Conservation (phyloP, 208 protist species). For the Trypanosoma avium region DNA sequence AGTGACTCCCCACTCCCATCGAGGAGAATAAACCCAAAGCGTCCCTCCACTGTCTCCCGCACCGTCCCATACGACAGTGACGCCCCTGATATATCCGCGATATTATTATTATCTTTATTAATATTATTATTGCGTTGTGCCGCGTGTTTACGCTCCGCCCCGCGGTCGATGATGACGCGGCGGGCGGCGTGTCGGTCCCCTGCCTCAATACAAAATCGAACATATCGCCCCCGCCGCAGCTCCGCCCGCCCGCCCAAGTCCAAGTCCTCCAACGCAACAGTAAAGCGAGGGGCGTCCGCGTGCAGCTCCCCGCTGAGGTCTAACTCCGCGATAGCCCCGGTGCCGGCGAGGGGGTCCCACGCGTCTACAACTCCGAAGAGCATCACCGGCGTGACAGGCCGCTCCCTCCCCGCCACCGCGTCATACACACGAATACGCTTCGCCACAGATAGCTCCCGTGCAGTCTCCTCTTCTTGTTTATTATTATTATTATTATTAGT, state of each 20-base stretch:
- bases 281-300: conserved; percentile 54
- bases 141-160: conserved; percentile 32
- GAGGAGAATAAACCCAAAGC: conserved; percentile 71
- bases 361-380: conserved; percentile 50
- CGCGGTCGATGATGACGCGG: conserved; percentile 56
- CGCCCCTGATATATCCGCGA: background rate
- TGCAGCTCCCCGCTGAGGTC: conserved; percentile 53
- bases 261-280: conserved; percentile 43
- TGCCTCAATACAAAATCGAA: conserved; percentile 64
- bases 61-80: conserved; percentile 43
- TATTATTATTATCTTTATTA: background rate
- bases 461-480: background rate
- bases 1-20: conserved; percentile 69
- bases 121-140: background rate
- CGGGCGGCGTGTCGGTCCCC: conserved; percentile 25
- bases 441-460: conserved; percentile 30
- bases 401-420: conserved; percentile 34
- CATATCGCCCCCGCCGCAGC: conserved; percentile 46
- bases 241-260: conserved; percentile 36
- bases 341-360: conserved; percentile 49
- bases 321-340: conserved; percentile 64
- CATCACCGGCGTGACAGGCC: conserved; percentile 40
- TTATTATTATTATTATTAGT: background rate
- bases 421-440: conserved; percentile 48
- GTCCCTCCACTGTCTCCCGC: conserved; percentile 38